Base-by-base conservation (phyloP, 495 filamentous ascomycete species). In the Penicillium riverlandense region DNA sequence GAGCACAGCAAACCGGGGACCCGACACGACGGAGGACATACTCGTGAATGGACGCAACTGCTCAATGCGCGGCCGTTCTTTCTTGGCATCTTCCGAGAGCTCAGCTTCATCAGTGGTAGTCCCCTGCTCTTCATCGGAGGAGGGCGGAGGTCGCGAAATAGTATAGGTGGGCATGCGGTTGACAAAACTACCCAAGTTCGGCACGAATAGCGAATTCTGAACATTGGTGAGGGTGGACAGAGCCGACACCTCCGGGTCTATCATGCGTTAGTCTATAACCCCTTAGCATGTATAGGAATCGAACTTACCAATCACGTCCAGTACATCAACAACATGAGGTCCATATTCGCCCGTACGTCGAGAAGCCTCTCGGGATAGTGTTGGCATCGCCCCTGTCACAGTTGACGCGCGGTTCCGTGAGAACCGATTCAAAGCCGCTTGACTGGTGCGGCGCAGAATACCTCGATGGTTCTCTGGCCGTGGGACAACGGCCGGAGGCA, bases 211-310 rank as follows among this genome's bases (percentile, higher is more conserved):
- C 0, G 83, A 87, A 53, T 89, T 89, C 43, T 88, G 83, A 8
- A 89, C 82, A 56, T 89, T 89, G 40, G 82, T 89, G 5, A 89
- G 72, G 39, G 82, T 87, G 0, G 82, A 84, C 0, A 89, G 65
- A 5, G 83, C 82, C 6, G 82, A 77, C 1, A 89, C 80, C 65
- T 89, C 83, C 8, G 85, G 85, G 45, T 89, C 84, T 87, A 47
- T 31, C 22, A 9, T 22, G 22, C 22, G 22, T 22, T 4, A 13
- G 12, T 12, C 10, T 5, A 37, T 29, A n/a, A 11, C 30, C 12
- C 44, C 30, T 12, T 9, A 35, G 10, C 7, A 2, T 4, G 29
- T 48, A 15, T 22, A 38, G 33, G 29, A 4, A 7, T 44, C 1
- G 14, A 16, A 11, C 77, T 56, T 65, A 85, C 84, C 83, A 46